Conservation (phyloP, 2,329 filamentous ascomycete genomes). For the Talaromyces rugulosus region DNA sequence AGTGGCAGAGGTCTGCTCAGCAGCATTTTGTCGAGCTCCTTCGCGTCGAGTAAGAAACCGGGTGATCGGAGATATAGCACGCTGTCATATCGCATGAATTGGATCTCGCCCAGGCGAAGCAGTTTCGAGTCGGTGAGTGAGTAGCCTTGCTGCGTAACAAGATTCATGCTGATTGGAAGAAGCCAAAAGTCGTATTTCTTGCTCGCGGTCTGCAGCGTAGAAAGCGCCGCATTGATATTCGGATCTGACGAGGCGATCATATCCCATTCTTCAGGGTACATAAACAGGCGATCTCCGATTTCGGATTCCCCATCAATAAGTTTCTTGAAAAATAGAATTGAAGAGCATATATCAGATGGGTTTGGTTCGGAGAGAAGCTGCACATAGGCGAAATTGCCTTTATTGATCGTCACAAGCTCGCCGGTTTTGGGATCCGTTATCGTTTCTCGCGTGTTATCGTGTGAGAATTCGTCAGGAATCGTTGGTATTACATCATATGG, state of each 20-base stretch:
- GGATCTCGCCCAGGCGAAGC: conserved; percentile 33
- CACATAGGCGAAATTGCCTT: conserved; percentile 34
- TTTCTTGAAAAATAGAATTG: conserved; percentile 41
- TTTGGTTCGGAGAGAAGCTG: conserved; percentile 41
- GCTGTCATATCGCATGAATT: conserved; percentile 41
- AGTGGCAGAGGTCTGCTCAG: conserved; percentile 30
- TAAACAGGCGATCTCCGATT: conserved; percentile 39
- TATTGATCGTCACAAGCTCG: conserved; percentile 7
- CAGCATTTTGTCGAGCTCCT: conserved; percentile 36
- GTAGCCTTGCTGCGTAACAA: conserved; percentile 29
- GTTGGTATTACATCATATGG: conserved; percentile 35
- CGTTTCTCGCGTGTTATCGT: conserved; percentile 7
- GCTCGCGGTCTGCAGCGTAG: conserved; percentile 35
- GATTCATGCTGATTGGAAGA: conserved; percentile 37
- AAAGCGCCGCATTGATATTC: conserved; percentile 29
- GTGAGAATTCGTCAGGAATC: conserved; percentile 1
- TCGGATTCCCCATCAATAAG: conserved; percentile 31
- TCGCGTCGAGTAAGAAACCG: conserved; percentile 35
- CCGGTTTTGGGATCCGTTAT: conserved; percentile 11
- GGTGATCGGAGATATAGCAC: conserved; percentile 41
- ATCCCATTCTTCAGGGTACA: conserved; percentile 46
- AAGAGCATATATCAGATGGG: conserved; percentile 43
- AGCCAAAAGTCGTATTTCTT: conserved; percentile 38
- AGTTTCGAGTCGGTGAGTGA: conserved; percentile 31
- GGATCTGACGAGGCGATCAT: conserved; percentile 22